A percentile compares a stretch with the other conserved stretches of the same genome.
phyloP scores from a whole-genome alignment of 2,329 filamentous ascomycete genomes.

The Zymoseptoria tritici region DNA sequence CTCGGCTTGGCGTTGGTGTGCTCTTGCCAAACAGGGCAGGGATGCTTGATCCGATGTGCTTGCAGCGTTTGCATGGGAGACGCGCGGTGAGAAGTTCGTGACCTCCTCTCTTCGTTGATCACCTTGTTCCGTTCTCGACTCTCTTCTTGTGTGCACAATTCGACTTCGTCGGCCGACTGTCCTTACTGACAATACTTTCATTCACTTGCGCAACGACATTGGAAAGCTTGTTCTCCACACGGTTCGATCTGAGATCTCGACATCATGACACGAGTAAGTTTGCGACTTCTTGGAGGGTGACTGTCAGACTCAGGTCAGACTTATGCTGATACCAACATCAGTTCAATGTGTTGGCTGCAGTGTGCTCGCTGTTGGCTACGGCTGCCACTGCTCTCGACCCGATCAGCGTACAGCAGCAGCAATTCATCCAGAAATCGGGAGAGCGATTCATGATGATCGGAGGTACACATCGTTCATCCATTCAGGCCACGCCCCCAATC shows the following conservation, averaged over 20 bases:
- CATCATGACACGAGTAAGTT: not conserved
- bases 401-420: slow-evolving; percentile 50
- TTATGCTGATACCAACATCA: not conserved
- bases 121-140: not conserved
- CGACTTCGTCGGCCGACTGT: not conserved
- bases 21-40: not conserved
- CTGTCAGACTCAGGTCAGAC: not conserved
- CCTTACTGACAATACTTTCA: not conserved
- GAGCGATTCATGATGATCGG: slow-evolving; percentile 50
- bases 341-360: not conserved
- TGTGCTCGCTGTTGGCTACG: slow-evolving; percentile 15
- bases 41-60: not conserved
- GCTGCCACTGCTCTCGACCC: slow-evolving; percentile 48
- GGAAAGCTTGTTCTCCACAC: not conserved
- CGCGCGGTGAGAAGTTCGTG: not conserved
- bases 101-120: not conserved
- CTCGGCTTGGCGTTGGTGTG: not conserved
- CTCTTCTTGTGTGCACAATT: not conserved
- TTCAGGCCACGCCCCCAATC: slow-evolving; percentile 35
- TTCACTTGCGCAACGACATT: not conserved
- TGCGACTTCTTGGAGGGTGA: not conserved
- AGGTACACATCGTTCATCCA: not conserved
- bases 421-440: slow-evolving; percentile 51
- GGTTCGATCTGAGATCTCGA: not conserved
- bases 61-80: not conserved